Evolutionary conservation across 2,329 filamentous ascomycete species (phyloP).

Genomic region (Talaromyces atroroseus): DNA sequence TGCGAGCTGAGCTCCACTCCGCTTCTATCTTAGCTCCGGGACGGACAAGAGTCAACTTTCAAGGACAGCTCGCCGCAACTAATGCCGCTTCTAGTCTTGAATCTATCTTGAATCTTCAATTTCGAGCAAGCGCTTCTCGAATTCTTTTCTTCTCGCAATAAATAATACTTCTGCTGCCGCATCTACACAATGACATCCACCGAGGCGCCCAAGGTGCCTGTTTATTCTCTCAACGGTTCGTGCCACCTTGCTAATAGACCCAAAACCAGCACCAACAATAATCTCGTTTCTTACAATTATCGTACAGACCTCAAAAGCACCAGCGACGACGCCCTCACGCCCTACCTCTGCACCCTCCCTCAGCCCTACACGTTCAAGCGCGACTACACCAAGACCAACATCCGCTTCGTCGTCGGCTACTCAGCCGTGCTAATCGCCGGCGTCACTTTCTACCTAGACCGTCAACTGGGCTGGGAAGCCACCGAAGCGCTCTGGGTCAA

Average conservation of each 20-base stretch:
- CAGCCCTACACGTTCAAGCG: conserved; percentile 61
- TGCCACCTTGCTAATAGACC: no score
- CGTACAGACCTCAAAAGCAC: conserved; percentile 92
- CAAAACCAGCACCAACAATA: no score
- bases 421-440: conserved; percentile 71
- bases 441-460: conserved; percentile 85
- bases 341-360: conserved; percentile 86
- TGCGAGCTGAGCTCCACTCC: neutral
- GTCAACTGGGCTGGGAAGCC: conserved; percentile 78
- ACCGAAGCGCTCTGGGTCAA: conserved; percentile 74
- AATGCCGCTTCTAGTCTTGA: no score
- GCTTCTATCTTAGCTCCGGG: neutral
- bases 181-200: conserved; percentile 22
- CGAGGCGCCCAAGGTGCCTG: conserved; percentile 35
- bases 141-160: neutral
- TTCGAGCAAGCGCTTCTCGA: neutral
- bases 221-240: conserved; percentile 43
- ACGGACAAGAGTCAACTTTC: neutral
- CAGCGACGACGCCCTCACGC: conserved; percentile 86
- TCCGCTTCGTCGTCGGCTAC: conserved; percentile 80
- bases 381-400: conserved; percentile 72
- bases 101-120: no score
- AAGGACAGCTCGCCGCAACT: conserved; percentile 14
- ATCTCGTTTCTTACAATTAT: no score
- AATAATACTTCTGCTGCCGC: neutral